phyloP scores from a whole-genome alignment of 169 alveolate genomes.

The Cryptosporidium sp. region DNA sequence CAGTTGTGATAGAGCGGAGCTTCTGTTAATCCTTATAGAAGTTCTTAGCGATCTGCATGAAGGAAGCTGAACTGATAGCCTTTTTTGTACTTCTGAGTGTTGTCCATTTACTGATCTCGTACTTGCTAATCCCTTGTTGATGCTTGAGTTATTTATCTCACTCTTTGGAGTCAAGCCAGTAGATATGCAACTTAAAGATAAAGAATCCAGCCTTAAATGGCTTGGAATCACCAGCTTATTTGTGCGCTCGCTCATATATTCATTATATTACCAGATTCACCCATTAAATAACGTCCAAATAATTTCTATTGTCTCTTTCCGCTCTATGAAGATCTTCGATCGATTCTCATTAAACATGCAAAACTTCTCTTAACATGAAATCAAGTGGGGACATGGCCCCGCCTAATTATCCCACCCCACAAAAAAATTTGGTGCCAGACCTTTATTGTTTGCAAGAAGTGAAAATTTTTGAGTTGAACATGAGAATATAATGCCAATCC shows the following conservation, averaged over 20 bases:
- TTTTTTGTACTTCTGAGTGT: conserved; percentile 5
- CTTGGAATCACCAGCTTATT: conserved; percentile 61
- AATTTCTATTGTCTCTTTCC: neutral
- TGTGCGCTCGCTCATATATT: conserved; percentile 45
- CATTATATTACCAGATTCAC: conserved; percentile 19
- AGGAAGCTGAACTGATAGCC: conserved; percentile 58
- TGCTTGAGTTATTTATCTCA: conserved; percentile 15
- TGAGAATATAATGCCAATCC: neutral
- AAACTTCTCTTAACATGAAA: conserved; percentile 8
- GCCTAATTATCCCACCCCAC: conserved; percentile 27
- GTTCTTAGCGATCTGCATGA: conserved; percentile 57
- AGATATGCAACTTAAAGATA: conserved; percentile 58
- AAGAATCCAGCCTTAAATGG: conserved; percentile 75
- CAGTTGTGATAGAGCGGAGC: neutral
- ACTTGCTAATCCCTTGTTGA: neutral
- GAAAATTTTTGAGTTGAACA: neutral
- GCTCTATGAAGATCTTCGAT: conserved; percentile 24
- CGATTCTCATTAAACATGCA: conserved; percentile 35
- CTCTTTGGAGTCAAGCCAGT: conserved; percentile 65
- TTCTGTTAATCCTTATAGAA: conserved; percentile 41
- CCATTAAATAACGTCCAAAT: neutral
- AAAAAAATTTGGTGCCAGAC: conserved; percentile 3
- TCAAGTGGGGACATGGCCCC: conserved; percentile 28
- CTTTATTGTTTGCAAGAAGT: neutral
- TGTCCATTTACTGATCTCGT: conserved; percentile 12